Evolutionary conservation across 176 grass and related monocot genomes (phyloP).

Genomic region (Leersia perrieri): DNA sequence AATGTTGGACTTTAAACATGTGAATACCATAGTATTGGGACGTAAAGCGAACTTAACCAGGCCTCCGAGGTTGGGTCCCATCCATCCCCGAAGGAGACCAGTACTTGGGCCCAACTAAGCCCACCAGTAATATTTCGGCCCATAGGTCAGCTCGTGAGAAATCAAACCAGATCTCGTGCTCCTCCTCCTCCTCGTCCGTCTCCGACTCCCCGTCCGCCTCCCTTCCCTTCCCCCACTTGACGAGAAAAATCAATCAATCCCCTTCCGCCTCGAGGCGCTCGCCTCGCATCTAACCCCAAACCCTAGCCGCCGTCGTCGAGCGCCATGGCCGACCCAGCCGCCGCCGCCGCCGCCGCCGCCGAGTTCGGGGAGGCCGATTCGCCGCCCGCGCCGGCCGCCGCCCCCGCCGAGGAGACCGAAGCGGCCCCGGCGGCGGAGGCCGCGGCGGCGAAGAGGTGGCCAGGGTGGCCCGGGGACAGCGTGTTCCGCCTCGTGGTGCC

Average conservation of each 20-base stretch:
- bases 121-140: neutral
- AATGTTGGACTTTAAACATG: too few relatives aligned
- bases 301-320: constrained; percentile 42
- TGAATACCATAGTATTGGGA: too few relatives aligned
- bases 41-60: too few relatives aligned
- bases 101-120: too few relatives aligned
- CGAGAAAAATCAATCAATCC: neutral
- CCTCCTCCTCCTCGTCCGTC: neutral
- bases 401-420: neutral
- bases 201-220: neutral
- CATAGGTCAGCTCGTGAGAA: neutral
- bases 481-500: constrained; percentile 86
- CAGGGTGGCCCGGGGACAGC: constrained; percentile 88
- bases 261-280: neutral
- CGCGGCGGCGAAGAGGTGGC: constrained; percentile 65
- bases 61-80: too few relatives aligned
- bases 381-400: neutral
- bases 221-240: too few relatives aligned
- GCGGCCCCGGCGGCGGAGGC: neutral
- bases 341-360: neutral
- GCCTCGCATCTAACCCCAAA: constrained; percentile 31
- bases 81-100: too few relatives aligned
- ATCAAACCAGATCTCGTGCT: constrained; percentile 28
- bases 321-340: constrained; percentile 37
- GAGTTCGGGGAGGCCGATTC: neutral